Evolutionary conservation across 2,329 filamentous ascomycete species (phyloP).

Genomic region (Aaosphaeria arxii): DNA sequence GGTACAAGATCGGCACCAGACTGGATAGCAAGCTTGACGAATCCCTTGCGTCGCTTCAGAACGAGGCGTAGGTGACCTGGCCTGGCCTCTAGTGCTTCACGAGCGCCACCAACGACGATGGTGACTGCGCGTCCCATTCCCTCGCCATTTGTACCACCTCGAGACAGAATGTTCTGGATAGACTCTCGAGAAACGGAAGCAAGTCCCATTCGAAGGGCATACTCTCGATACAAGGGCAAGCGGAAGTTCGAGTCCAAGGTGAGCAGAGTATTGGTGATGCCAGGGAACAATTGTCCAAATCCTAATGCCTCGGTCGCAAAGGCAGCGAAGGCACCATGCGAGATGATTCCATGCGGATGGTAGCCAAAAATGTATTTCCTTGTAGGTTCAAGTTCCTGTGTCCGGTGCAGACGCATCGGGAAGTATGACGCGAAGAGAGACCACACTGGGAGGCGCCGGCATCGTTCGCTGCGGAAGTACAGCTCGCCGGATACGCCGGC

Average conservation of each 20-base stretch:
- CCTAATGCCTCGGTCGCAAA: conserved; percentile 89
- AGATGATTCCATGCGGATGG: conserved; percentile 96
- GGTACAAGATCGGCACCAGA: conserved; percentile 93
- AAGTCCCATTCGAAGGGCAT: conserved; percentile 83
- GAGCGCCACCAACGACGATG: conserved; percentile 89
- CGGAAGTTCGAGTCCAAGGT: conserved; percentile 97
- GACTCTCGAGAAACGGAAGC: conserved; percentile 87
- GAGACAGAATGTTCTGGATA: conserved; percentile 82
- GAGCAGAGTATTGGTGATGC: conserved; percentile 88
- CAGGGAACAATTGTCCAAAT: conserved; percentile 84
- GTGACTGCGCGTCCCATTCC: conserved; percentile 96
- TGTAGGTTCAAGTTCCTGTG: conserved; percentile 71
- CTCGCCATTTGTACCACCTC: conserved; percentile 71
- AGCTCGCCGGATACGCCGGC: conserved; percentile 74
- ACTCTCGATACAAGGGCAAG: conserved; percentile 90
- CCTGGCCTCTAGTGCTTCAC: conserved; percentile 85
- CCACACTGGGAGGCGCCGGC: conserved; percentile 76
- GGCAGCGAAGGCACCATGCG: conserved; percentile 88
- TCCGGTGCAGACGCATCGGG: conserved; percentile 83
- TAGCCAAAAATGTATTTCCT: conserved; percentile 97
- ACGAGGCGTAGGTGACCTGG: conserved; percentile 76
- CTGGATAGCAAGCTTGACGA: conserved; percentile 87
- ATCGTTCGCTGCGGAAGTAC: conserved; percentile 68
- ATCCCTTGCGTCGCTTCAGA: conserved; percentile 81
- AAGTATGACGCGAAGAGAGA: conserved; percentile 90